phyloP scores from a whole-genome alignment of 371 early-diverging fungal species.

The Mucor piriformis region DNA sequence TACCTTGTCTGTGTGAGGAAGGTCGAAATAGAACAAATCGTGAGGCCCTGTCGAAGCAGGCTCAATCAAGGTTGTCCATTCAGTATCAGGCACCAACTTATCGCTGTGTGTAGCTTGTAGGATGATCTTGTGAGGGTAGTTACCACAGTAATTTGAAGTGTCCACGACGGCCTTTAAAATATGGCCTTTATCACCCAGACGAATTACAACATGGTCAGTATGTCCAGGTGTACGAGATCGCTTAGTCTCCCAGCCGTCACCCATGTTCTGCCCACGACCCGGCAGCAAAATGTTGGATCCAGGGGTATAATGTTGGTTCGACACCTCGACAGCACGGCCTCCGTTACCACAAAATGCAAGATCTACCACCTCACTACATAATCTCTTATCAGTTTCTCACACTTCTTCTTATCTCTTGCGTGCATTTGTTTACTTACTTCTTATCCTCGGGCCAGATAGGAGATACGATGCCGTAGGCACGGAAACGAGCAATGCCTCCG shows the following conservation, averaged over 20 bases:
- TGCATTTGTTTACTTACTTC: constrained; percentile 28
- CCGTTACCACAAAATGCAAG: constrained; percentile 80
- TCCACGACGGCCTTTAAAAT: constrained; percentile 80
- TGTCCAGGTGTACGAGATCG: constrained; percentile 72
- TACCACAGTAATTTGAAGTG: constrained; percentile 86
- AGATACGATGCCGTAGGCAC: constrained; percentile 82
- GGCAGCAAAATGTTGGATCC: constrained; percentile 79
- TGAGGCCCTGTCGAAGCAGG: constrained; percentile 59
- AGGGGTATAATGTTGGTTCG: constrained; percentile 82
- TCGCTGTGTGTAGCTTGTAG: constrained; percentile 57
- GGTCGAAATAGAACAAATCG: constrained; percentile 70
- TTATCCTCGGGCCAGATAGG: constrained; percentile 64
- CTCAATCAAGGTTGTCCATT: constrained; percentile 56
- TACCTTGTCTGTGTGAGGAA: constrained; percentile 52
- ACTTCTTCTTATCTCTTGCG: neutral
- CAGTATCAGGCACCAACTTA: constrained; percentile 45
- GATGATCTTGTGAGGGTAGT: constrained; percentile 76
- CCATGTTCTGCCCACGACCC: constrained; percentile 70
- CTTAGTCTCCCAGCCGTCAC: constrained; percentile 83
- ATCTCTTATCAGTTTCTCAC: neutral
- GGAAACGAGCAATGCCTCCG: constrained; percentile 88
- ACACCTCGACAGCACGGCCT: constrained; percentile 70
- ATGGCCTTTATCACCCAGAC: constrained; percentile 78
- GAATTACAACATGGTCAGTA: constrained; percentile 74
- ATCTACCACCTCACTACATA: constrained; percentile 63